Evolutionary conservation across 2,329 filamentous ascomycete genomes (phyloP).

Genomic region (Alternaria conjuncta): DNA sequence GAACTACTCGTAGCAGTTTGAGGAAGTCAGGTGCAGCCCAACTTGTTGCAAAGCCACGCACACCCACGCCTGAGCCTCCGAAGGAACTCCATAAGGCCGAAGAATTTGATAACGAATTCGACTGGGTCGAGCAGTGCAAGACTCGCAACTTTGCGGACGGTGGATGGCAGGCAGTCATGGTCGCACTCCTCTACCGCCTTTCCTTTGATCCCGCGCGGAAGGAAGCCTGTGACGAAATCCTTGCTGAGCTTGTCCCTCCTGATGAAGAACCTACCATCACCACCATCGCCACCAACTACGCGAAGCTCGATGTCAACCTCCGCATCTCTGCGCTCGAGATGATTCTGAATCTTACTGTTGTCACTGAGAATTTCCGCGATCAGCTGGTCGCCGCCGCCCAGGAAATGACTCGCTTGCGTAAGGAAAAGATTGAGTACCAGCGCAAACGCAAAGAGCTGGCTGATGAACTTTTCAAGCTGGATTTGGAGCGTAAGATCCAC

Average conservation of each 20-base stretch:
- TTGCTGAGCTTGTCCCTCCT: constrained; percentile 80
- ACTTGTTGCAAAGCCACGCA: constrained; percentile 43
- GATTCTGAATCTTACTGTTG: constrained; percentile 82
- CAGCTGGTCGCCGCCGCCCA: constrained; percentile 93
- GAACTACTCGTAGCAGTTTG: constrained; percentile 84
- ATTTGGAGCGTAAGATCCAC: constrained; percentile 75
- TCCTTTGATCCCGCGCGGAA: constrained; percentile 76
- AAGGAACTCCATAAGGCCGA: constrained; percentile 68
- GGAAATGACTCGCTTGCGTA: constrained; percentile 92
- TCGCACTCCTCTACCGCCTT: constrained; percentile 84
- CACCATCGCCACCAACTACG: constrained; percentile 75
- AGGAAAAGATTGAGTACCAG: constrained; percentile 94
- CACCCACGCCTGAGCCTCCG: constrained; percentile 46
- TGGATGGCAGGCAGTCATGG: constrained; percentile 89
- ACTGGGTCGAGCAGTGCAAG: constrained; percentile 85
- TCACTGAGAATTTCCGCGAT: constrained; percentile 83
- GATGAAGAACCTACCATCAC: constrained; percentile 76
- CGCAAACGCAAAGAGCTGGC: constrained; percentile 71
- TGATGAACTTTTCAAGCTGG: constrained; percentile 73
- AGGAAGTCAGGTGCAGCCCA: constrained; percentile 79
- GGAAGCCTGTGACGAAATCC: constrained; percentile 76
- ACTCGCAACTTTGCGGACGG: constrained; percentile 86
- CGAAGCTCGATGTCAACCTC: constrained; percentile 78
- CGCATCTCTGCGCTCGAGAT: constrained; percentile 83
- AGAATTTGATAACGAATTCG: constrained; percentile 74